phyloP scores from a whole-genome alignment of 345 rosid genomes.

The Streptanthus diversifolius region DNA sequence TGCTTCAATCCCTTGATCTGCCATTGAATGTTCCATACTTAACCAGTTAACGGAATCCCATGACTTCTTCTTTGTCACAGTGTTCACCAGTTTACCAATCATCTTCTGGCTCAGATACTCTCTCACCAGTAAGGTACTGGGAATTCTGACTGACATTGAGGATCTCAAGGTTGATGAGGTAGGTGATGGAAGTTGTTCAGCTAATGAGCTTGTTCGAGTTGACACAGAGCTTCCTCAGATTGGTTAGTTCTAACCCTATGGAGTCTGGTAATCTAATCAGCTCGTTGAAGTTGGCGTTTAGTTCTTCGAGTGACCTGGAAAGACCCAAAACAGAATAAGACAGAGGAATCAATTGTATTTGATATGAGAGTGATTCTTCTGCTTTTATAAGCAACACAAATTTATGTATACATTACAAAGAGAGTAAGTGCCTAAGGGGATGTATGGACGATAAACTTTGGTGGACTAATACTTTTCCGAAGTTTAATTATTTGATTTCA shows the following conservation, averaged over 20 bases:
- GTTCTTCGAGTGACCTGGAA: conserved; percentile 66
- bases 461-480: neutral
- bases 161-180: conserved; percentile 59
- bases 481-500: neutral
- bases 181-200: conserved; percentile 65
- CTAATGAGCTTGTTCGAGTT: conserved; percentile 68
- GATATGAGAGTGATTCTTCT: conserved; percentile 14
- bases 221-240: conserved; percentile 62
- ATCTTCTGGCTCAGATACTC: conserved; percentile 65
- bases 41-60: conserved; percentile 63
- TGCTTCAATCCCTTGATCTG: conserved; percentile 14
- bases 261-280: conserved; percentile 60
- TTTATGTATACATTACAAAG: neutral
- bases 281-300: conserved; percentile 89
- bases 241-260: conserved; percentile 62
- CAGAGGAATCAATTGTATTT: neutral
- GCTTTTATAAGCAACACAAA: conserved; percentile 1
- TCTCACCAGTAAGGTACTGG: conserved; percentile 59
- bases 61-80: conserved; percentile 45
- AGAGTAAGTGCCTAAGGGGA: neutral
- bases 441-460: conserved; percentile 17
- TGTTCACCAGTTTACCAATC: conserved; percentile 40
- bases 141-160: conserved; percentile 85
- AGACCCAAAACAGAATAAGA: neutral
- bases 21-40: conserved; percentile 58